Evolutionary conservation across 1,139 yeast species (phyloP), one percentile per base, ranked within the genome.

Genomic region (Nakaseomyces bracarensis): DNA sequence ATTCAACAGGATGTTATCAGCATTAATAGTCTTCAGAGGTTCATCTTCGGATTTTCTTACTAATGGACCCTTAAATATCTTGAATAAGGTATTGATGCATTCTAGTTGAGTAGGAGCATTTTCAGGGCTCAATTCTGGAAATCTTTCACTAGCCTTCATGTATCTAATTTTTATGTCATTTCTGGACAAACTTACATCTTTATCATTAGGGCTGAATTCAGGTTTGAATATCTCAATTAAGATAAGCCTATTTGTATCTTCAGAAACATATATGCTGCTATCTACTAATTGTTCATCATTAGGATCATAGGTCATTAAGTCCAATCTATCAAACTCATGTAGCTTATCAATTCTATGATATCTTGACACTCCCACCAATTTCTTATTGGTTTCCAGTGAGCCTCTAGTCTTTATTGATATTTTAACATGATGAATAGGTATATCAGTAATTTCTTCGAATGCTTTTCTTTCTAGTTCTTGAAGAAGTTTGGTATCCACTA

Each of bases 31-130:
- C 50, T 72, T 77, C 3, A 67, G 61, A 13, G 70, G 71, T n/a
- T 69, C 72, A 3, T 54, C 60, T 1, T 71, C 64, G 3, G 59
- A 61, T 26, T 71, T 60, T 11, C 61, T 50, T 16, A 66, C 58
- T 4, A 82, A 56, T 0, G 89, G 87, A 0, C 84, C 86, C 49
- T 69, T 74, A 40, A 82, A 63, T 2, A 79, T 79, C 49, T 75
- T 76, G 44, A 74, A 68, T 19, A 81, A 54, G 18, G 82, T 78
- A 40, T 67, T 68, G 27, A 80, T 61, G 52, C 86, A 78, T 40
- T 74, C 75, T 1, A 71, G 57, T 9, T 75, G 70, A 6, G 70
- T 63, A 1, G 84, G 83, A 1, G 70, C 52, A 3, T 36, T 40
- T 2, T 65, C 41, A 4, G 52, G 56, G 36, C 58, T 49, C 16